Evolutionary conservation across 2,329 filamentous ascomycete species (phyloP), one percentile per base, ranked within the genome.

Genomic region (Penicillium sp.): DNA sequence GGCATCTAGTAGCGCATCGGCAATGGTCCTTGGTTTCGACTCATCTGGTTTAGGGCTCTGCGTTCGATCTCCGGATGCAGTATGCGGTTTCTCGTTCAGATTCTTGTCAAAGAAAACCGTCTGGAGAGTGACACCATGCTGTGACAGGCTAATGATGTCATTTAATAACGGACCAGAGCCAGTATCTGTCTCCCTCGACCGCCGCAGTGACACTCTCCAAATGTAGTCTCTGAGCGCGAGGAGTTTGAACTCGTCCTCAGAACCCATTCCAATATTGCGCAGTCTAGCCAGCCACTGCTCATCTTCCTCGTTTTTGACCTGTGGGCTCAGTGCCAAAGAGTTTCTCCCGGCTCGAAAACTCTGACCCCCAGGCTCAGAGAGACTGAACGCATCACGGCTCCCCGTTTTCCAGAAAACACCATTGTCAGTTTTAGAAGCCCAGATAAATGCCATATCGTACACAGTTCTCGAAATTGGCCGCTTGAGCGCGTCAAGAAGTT

Each of bases 41-140:
- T 72, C 41, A 43, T 62, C 47, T 26, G 39, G 62, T 54, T 19
- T 58, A 52, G 37, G 63, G 53, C 43, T 63, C 39, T 57, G 54
- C 39, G 45, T 30, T 35, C 54, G 56, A 23, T 50, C 46, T n/a
- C 54, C 20, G 25, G 60, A 51, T 30, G 43, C 50, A 50, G 48
- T 51, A 38, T 56, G 57, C 26, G 60, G 53, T 15, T 72, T 73
- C 7, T 80, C 67, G 7, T 79, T 71, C 27, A 75, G 76, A 26
- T 80, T 79, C 39, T 90, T 88, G 51, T 96, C 89, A 57, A 97
- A 97, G 59, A 97, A 85, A 1, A 98, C 84, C 0, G 87, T 97
- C 59, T 95, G 87, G 3, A 87, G 85, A 2, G 83, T 86, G 20
- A 96, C 81, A 9, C 83, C 81, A 36, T 94, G 71, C 27, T 81